Evolutionary conservation across 768 basidiomycete genomes (phyloP), one percentile per base, ranked within the genome.

Genomic region (Postia placenta): DNA sequence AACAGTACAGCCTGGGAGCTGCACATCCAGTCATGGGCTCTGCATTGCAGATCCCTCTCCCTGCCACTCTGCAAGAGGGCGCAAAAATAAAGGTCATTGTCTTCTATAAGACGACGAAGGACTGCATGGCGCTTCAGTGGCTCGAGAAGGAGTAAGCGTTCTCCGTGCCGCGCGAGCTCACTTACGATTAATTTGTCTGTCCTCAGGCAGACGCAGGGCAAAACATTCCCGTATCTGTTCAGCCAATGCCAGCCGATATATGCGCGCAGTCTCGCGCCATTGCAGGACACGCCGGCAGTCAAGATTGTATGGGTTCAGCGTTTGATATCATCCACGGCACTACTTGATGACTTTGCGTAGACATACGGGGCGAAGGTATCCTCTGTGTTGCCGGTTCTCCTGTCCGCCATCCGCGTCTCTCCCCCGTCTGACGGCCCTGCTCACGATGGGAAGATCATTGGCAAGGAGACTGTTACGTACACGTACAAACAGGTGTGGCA

Each of bases 211-310:
- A 96, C 92, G 0, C 87, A 89, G 51, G 91, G 91, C 6, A 91
- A 91, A 56, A 69, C 71, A 17, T 86, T 87, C 62, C 85, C 90
- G 0, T 96, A 87, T 67, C 66, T 97, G 14, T 97, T 93, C 71
- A 92, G 89, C 51, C 94, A 96, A 59, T 90, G 87, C 59, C 92
- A 96, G 56, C 90, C 94, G 2, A 95, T 93, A 56, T 85, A 94
- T 60, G 87, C 87, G 2, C 80, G 93, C 24, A 76, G 83, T 2
- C 66, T 95, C 36, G 76, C 79, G 0, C 93, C 92, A 2, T 60
- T 91, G 49, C 92, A 94, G 76, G 94, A 98, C 61, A 87, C 86
- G 0, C 88, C 94, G 2, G 85, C 87, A 1, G 82, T 88, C 51
- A 97, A 97, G 67, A 76, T 88, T 45, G 89, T 83, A 57, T 46